Base-by-base conservation (phyloP, 352 stramenopile genomes). In the Pythium angustatum region DNA sequence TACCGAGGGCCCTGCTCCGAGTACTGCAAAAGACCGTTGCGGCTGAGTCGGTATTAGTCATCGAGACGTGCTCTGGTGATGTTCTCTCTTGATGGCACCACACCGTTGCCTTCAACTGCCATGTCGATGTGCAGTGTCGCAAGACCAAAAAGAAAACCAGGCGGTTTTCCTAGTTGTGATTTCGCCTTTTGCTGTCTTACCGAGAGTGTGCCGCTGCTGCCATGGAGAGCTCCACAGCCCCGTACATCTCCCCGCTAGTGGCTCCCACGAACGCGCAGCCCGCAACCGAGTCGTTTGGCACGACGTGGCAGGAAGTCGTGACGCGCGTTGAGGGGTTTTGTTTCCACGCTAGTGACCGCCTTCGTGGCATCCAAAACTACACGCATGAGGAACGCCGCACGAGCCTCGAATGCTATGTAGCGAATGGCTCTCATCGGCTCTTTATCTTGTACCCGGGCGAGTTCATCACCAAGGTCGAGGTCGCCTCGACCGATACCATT, bases 391-490 rank as follows among this genome's bases (percentile, higher is more conserved):
- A 56, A 14, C 48, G 21, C 3, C 56, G 30, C 30, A 28, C 19
- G 15, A 47, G 43, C n/a, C 19, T 62, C 2, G 21, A 5, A 3
- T 0, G 22, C 5, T 34, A 34, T 21, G 6, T 4, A 3, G 2
- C 31, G 3, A 15, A n/a, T 1, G 11, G 22, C 3, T 19, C 15
- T 12, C 17, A 30, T 4, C 17, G 30, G 24, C 10, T 48, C 9
- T 56, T 63, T 33, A n/a, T 63, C 4, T 33, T 63, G 8, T 34
- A 49, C 34, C 21, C 22, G 10, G 56, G 45, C 33, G 44, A 63
- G 31, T 63, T 36, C 24, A 10, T 63, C 3, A 56, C 44, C 5
- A 55, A 63, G 24, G 56, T 57, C 19, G 48, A 64, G n/a, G 44
- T 64, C 15, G 21, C 8, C 22, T 28, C 10, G 15, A 57, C 45